Evolutionary conservation across 305 asterid species (phyloP), one percentile per base, ranked within the genome.

Genomic region (Plantago coronopus): DNA sequence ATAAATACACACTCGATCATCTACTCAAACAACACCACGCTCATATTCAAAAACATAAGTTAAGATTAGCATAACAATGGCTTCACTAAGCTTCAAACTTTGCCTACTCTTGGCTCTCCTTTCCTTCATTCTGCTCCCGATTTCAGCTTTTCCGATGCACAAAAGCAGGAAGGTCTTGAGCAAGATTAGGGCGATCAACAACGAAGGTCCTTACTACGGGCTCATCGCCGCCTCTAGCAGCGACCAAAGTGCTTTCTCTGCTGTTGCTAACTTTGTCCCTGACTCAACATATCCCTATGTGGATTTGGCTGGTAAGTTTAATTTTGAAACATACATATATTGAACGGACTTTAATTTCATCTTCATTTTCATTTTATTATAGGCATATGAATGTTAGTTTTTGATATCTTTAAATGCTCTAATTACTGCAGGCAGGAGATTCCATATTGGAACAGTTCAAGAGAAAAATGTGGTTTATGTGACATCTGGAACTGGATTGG

Each of bases 241-340:
- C 34, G 81, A 74, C 46, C 85, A 80, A 68, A 71, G 76, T 50
- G 87, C 85, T 25, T 80, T 83, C 70, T 73, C 80, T 37, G 69
- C 70, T 34, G 15, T 66, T 23, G 78, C 72, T 27, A 66, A 63
- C 14, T 80, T 80, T 73, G 67, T 17, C 29, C 79, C 79, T 38
- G 34, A 78, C 51, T 61, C 2, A 72, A 29, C 47, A 61, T n/a
- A 72, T 54, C 87, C 90, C 7, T 74, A 65, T 49, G 68, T 80
- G 10, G 81, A 83, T 51, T 68, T 83, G 16, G 80, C 83, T 19
- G 85, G 85, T 64, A 25, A 38, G n/a, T n/a, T n/a, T n/a, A n/a
- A n/a, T n/a, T n/a, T n/a, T n/a, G n/a, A n/a, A n/a, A n/a, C n/a
- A n/a, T n/a, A n/a, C n/a, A n/a, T n/a, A n/a, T n/a, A n/a, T n/a